Percentiles rank a stretch among this genome's conserved stretches.
Evolutionary conservation across 306 rosid species (phyloP).

Genomic region (Dicorynia guianensis): DNA sequence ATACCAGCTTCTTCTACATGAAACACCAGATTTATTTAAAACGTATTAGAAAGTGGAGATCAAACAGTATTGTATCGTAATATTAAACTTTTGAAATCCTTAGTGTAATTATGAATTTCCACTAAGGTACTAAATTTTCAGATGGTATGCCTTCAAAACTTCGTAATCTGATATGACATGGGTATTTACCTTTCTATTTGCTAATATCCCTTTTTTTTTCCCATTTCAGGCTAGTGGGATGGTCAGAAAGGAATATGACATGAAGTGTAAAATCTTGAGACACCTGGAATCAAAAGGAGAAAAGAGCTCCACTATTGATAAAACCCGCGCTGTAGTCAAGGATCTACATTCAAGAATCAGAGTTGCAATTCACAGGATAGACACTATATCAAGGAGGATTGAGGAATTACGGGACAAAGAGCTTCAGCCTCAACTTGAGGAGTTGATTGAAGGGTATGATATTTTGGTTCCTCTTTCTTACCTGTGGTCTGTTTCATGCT

Average conservation of each 20-base stretch:
- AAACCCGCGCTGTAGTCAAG: slow-evolving; percentile 82
- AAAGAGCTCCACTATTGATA: slow-evolving; percentile 61
- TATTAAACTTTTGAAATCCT: not conserved
- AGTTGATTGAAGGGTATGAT: slow-evolving; percentile 85
- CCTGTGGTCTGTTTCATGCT: not conserved
- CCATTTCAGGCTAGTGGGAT: slow-evolving; percentile 77
- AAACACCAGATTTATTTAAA: not conserved
- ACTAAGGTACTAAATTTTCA: not conserved
- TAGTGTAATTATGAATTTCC: not conserved
- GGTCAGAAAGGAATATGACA: slow-evolving; percentile 82
- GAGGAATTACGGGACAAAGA: slow-evolving; percentile 90
- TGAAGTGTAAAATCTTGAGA: slow-evolving; percentile 74
- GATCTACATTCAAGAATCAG: slow-evolving; percentile 93
- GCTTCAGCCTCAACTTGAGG: slow-evolving; percentile 97
- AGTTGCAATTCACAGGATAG: slow-evolving; percentile 84
- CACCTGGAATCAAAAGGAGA: slow-evolving; percentile 78
- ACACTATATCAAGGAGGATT: slow-evolving; percentile 88
- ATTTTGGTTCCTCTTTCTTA: slow-evolving; percentile 34
- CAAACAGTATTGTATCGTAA: not conserved
- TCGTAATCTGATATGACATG: not conserved
- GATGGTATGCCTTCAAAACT: not conserved
- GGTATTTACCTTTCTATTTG: not conserved
- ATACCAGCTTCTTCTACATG: too few relatives aligned
- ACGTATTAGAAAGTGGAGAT: not conserved
- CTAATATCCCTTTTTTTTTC: slow-evolving; percentile 4